Base-by-base conservation (phyloP, 306 rosid genomes). In the Purshia tridentata region DNA sequence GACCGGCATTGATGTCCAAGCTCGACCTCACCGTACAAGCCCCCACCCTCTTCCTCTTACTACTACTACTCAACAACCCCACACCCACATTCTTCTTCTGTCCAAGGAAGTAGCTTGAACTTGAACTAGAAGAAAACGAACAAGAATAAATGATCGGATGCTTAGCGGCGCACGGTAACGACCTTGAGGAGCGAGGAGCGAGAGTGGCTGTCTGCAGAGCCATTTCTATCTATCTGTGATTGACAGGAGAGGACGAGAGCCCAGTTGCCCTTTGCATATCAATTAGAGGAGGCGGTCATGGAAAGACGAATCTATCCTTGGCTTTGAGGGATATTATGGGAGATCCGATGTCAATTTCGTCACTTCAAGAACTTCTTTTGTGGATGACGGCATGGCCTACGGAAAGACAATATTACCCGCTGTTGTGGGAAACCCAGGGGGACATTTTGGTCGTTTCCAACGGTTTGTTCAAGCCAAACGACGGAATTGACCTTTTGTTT, bases 1-100 rank as follows among this genome's bases (percentile, higher is more conserved):
- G 81, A 4, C 86, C 96, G 39, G 82, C 82, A 4, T 3, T 29
- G 35, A 84, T 89, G 20, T 90, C 96, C 86, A 91, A 85, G 89
- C 89, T 85, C 4, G 90, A 87, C 70, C 88, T 79, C 6, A 91
- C 90, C 39, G 15, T 46, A n/a, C 12, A 58, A 42, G 16, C 49
- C 13, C 59, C 22, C 23, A 77, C 70, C 11, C 39, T 77, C 57
- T 69, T 74, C 58, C 44, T 47, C 72, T 73, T 80, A 56, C 74
- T 29, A 14, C 55, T 58, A 12, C 56, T 7, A 37, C 61, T 18
- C 45, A 68, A 59, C 42, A 59, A 39, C 67, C 50, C 81, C 81
- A 74, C 71, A 45, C 19, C 77, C 68, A 16, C 83, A 69, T 69
- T 79, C 77, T 57, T 73, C 50, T 40, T 54, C 53, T 18, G 51